Evolutionary conservation across 2,329 filamentous ascomycete genomes (phyloP), one percentile per base, ranked within the genome.

Genomic region (Trematosphaeria pertusa): DNA sequence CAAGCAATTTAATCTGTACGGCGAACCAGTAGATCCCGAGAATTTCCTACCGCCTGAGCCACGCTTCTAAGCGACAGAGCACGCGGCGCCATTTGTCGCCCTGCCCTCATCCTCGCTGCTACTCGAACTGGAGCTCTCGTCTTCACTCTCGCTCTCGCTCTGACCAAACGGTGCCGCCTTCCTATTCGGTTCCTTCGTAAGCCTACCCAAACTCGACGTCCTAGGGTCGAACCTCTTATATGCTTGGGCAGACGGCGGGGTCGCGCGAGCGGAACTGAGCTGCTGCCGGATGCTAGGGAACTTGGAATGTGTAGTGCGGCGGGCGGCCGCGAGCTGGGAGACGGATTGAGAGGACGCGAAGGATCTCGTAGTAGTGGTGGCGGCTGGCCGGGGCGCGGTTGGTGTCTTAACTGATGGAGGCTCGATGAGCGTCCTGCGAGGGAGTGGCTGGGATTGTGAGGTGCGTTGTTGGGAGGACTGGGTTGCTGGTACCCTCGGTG

Each of bases 211-310:
- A 42, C 35, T 53, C 8, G 26, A 22, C 7, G 42, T 50, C 36
- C 37, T 40, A 1, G 46, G 40, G 18, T 56, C 47, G 30, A 56
- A 51, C 21, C 15, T 35, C 19, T 39, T 39, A 12, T 6, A 37
- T 9, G 8, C 11, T 26, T 46, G 33, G 9, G 33, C 24, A 3
- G 39, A n/a, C 7, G 30, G n/a, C 10, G 46, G 21, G 6, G 32
- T 39, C 4, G 43, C 32, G 30, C 33, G 21, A 3, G 26, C 41
- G 1, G 24, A 24, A 12, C 7, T 20, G 12, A 53, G 35, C 15
- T 56, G 53, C 18, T 53, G 15, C 15, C 15, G 38, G 18, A 56
- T 30, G 24, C 32, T 49, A 3, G 37, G 40, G 34, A 53, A 56
- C 17, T 46, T 45, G 5, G 33, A 37, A 22, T 46, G 36, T 3